These are phyloP conservation scores for Phytophthora constricta DNA, from an alignment of 352 stramenopile genomes.

Conservation along the genomic window DNA sequence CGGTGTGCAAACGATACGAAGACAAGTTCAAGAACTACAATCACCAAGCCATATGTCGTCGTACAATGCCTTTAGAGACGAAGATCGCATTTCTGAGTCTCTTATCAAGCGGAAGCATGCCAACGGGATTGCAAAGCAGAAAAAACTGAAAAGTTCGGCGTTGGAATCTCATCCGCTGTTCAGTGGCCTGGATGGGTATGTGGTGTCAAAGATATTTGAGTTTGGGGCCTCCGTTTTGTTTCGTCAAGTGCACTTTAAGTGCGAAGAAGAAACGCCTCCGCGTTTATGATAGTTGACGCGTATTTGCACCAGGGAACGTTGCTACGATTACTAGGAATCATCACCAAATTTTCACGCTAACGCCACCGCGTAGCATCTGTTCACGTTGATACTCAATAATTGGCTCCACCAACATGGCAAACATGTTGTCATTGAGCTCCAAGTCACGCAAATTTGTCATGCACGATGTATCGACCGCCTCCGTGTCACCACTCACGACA, in stretches of 20 bases:
- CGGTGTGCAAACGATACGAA: neutral
- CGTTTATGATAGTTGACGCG: neutral
- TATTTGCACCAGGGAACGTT: neutral
- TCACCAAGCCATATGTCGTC: neutral
- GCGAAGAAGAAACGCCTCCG: neutral
- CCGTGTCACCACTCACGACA: slow-evolving; percentile 23
- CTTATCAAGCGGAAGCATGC: neutral
- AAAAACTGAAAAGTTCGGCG: neutral
- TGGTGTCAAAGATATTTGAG: slow-evolving; percentile 11
- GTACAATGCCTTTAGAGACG: neutral
- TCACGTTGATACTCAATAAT: slow-evolving; percentile 20
- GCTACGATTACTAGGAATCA: neutral
- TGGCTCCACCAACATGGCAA: slow-evolving; percentile 24
- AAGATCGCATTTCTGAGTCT: slow-evolving; percentile 17
- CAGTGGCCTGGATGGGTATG: neutral
- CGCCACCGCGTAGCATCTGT: slow-evolving; percentile 4
- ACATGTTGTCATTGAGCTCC: slow-evolving; percentile 26
- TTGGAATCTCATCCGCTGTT: neutral
- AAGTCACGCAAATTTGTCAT: slow-evolving; percentile 38
- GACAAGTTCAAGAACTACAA: slow-evolving; percentile 9
- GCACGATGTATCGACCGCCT: slow-evolving; percentile 45
- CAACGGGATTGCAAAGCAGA: neutral
- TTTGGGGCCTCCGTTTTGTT: slow-evolving; percentile 6
- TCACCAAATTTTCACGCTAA: neutral
- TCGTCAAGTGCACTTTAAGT: slow-evolving; percentile 13